Evolutionary conservation across 2,329 filamentous ascomycete species (phyloP).

Genomic region (Volutella citrinella): DNA sequence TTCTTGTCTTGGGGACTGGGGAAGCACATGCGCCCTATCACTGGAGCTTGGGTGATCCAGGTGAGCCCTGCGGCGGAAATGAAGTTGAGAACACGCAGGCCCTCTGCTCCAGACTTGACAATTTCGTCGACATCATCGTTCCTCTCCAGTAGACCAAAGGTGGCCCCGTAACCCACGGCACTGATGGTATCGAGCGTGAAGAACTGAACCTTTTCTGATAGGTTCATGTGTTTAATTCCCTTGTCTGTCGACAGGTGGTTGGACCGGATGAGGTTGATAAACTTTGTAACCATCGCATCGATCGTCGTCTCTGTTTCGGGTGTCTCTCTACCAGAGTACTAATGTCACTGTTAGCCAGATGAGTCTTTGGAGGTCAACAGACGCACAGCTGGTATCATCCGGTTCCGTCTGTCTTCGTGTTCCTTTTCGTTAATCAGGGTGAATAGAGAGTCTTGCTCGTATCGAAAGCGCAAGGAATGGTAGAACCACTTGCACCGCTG

Average conservation of each 20-base stretch:
- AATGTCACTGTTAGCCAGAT: background rate
- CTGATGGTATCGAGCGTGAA: constrained; percentile 55
- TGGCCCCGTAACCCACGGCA: constrained; percentile 45
- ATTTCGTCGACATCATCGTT: constrained; percentile 44
- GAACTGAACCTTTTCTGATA: constrained; percentile 45
- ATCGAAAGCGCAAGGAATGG: constrained; percentile 45
- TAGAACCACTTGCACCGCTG: constrained; percentile 42
- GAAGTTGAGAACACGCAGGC: constrained; percentile 23
- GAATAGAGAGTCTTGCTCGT: constrained; percentile 51
- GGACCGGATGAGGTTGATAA: constrained; percentile 41
- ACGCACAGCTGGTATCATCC: constrained; percentile 50
- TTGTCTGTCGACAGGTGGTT: constrained; percentile 39
- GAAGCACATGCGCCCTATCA: constrained; percentile 24
- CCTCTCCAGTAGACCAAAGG: constrained; percentile 45
- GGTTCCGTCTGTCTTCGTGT: constrained; percentile 43
- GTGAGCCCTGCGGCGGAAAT: constrained; percentile 26
- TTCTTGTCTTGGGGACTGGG: constrained; percentile 26
- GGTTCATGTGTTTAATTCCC: constrained; percentile 36
- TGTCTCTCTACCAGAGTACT: constrained; percentile 57
- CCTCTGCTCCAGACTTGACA: constrained; percentile 33
- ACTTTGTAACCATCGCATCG: constrained; percentile 42
- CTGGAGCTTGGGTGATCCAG: constrained; percentile 26
- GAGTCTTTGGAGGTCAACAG: no score
- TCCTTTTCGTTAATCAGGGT: constrained; percentile 45
- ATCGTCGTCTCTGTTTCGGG: constrained; percentile 46